phyloP scores from a whole-genome alignment of 2,329 filamentous ascomycete species.

The Cordyceps javanica region DNA sequence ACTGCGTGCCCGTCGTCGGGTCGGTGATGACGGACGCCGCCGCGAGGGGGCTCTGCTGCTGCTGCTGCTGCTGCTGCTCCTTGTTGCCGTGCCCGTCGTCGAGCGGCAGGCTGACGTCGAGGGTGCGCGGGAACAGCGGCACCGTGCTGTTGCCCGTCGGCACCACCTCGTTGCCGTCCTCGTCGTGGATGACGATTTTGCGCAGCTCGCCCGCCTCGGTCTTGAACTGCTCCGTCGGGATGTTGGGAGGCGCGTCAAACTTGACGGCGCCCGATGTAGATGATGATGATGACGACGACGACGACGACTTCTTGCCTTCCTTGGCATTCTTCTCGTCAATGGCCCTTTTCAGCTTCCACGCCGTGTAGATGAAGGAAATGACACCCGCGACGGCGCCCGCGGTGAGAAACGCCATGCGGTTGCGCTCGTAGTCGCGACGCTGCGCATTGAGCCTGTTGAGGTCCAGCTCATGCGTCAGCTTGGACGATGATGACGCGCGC shows the following conservation, averaged over 20 bases:
- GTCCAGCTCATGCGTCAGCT: conserved; percentile 44
- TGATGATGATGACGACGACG: no score
- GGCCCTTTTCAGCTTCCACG: conserved; percentile 43
- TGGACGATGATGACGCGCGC: conserved; percentile 22
- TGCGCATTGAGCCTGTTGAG: conserved; percentile 41
- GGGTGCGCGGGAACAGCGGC: conserved; percentile 68
- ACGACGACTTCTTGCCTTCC: conserved; percentile 26
- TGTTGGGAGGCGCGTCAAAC: conserved; percentile 26
- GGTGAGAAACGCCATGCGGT: conserved; percentile 45
- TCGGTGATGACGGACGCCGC: conserved; percentile 32
- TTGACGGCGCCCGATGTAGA: conserved; percentile 33
- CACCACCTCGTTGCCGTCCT: conserved; percentile 67
- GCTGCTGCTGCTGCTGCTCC: no score
- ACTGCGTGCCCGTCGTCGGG: conserved; percentile 54
- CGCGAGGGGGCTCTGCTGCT: conserved; percentile 25
- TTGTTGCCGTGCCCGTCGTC: no score
- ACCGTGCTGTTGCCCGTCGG: conserved; percentile 77
- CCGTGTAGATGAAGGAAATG: conserved; percentile 45
- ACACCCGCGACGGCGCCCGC: conserved; percentile 45
- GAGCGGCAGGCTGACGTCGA: conserved; percentile 50
- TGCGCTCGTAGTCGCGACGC: conserved; percentile 43
- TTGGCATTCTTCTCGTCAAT: conserved; percentile 28
- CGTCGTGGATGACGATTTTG: conserved; percentile 57
- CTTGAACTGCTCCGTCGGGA: conserved; percentile 41
- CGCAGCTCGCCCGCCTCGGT: conserved; percentile 44